Conservation (phyloP, 225 moss, liverwort and hornwort genomes). For the Physcomitrellopsis africana region DNA sequence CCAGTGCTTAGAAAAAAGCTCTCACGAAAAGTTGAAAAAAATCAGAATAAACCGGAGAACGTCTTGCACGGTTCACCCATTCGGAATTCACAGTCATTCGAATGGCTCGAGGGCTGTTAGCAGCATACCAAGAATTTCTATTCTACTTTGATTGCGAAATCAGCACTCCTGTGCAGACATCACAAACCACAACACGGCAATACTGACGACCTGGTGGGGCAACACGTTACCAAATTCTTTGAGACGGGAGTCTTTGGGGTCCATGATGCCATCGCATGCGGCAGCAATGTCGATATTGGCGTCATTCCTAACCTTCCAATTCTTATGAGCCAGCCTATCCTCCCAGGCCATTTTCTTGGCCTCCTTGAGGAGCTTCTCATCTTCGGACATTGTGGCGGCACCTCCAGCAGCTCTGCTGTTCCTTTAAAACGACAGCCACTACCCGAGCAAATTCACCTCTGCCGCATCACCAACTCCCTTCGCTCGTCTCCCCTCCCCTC, state of each 20-base stretch:
- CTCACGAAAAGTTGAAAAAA: neutral
- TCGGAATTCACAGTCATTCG: slow-evolving; percentile 23
- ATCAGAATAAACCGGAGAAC: neutral
- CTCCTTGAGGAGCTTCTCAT: slow-evolving; percentile 99
- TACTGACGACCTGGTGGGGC: neutral
- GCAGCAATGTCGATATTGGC: slow-evolving; percentile 88
- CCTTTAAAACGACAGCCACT: slow-evolving; percentile 12
- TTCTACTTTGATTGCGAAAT: neutral
- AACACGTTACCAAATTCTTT: slow-evolving; percentile 72
- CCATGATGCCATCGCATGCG: slow-evolving; percentile 84
- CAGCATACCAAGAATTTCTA: slow-evolving; percentile 28
- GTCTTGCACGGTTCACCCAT: slow-evolving; percentile 6
- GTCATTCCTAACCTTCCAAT: slow-evolving; percentile 99
- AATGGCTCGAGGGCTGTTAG: neutral
- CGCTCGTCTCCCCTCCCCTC: neutral
- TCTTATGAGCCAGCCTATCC: slow-evolving; percentile 94
- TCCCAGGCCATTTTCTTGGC: slow-evolving; percentile 99
- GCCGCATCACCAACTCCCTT: slow-evolving; percentile 28
- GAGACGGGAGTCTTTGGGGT: slow-evolving; percentile 87
- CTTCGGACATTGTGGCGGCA: slow-evolving; percentile 81
- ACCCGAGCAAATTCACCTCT: slow-evolving; percentile 42
- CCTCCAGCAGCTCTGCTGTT: slow-evolving; percentile 13
- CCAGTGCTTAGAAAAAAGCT: neutral
- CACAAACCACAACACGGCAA: slow-evolving; percentile 12
- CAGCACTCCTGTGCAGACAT: slow-evolving; percentile 2